Percentiles rank a stretch among this genome's conserved stretches.
phyloP scores from a whole-genome alignment of 768 basidiomycete species.

The Pleurotus ostreatus region DNA sequence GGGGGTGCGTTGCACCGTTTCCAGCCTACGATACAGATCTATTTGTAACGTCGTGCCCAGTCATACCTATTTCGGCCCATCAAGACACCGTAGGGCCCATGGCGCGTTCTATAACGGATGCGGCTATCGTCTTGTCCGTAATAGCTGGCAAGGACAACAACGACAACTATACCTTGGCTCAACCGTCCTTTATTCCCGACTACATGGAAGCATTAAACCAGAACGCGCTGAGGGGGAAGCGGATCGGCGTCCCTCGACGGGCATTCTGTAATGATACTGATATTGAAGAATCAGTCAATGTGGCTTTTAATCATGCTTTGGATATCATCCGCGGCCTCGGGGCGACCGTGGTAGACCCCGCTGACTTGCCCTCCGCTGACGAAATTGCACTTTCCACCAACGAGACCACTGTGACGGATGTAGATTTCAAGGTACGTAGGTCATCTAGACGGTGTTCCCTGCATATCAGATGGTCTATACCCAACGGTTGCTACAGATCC shows the following conservation, averaged over 20 bases:
- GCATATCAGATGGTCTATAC: neutral
- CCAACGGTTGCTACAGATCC: neutral
- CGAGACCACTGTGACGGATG: constrained; percentile 87
- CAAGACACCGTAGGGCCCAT: constrained; percentile 62
- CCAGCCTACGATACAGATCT: neutral
- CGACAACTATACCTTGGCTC: constrained; percentile 50
- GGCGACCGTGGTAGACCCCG: constrained; percentile 56
- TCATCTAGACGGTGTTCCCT: neutral
- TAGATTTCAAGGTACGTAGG: constrained; percentile 53
- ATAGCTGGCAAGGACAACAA: constrained; percentile 54
- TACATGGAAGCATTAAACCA: constrained; percentile 48
- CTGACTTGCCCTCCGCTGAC: constrained; percentile 52
- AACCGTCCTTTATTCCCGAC: constrained; percentile 50
- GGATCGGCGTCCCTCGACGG: constrained; percentile 50
- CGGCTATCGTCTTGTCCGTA: constrained; percentile 49
- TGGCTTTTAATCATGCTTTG: constrained; percentile 38
- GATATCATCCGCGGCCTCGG: constrained; percentile 34
- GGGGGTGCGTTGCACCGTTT: constrained; percentile 34
- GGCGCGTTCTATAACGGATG: constrained; percentile 48
- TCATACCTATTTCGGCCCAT: constrained; percentile 52
- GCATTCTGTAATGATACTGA: constrained; percentile 31
- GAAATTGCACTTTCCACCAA: constrained; percentile 64
- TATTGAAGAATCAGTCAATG: constrained; percentile 28
- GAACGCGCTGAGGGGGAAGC: constrained; percentile 43
- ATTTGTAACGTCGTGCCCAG: constrained; percentile 21